Base-by-base conservation (phyloP, 2,329 filamentous ascomycete species). In the Colletotrichum tamarilloi region DNA sequence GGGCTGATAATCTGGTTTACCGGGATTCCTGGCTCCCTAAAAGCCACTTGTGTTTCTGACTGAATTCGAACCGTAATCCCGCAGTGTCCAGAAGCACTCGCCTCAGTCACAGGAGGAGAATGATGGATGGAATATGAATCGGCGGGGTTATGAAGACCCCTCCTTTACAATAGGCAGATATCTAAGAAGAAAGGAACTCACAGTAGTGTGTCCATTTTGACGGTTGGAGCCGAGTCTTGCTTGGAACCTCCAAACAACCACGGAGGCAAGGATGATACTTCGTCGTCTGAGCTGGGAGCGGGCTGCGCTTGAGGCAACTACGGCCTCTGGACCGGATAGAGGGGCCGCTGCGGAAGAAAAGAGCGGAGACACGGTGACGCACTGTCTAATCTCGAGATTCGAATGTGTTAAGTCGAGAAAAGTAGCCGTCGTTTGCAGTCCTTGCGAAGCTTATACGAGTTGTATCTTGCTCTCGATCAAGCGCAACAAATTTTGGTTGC, bases 201-300 rank as follows among this genome's bases (percentile, higher is more conserved):
- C 79, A 81, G 73, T 68, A 81, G 69, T 32, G 79, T 81, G 55
- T 81, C 79, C 79, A 81, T 81, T 46, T 16, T 57, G 60, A 24
- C 30, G 46, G 49, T 14, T 49, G 16, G 16, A 35, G 11, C n/a
- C 2, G 9, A 14, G 46, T 22, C 4, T 16, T 56, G 19, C 52
- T 53, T 19, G 26, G 26, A 14, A 42, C 6, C 26, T 52, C 14
- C 22, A 52, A 22, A 38, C 49, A 11, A 56, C 11, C 30, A 22
- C 32, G 16, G 28, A 26, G 56, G 53, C 38, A 68, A 59, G 32
- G 55, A 35, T 55, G 26, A 11, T 53, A 52, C 49, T 57, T 26
- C 22, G 46, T 35, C 24, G 16, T 28, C 7, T 49, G 60, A 56
- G 35, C 38, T 24, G 56, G 16, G 60, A 70, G 46, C 60, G 56